These are phyloP conservation scores for Scorias spongiosa DNA, from an alignment of 2,329 filamentous ascomycete genomes.

Conservation along the genomic window DNA sequence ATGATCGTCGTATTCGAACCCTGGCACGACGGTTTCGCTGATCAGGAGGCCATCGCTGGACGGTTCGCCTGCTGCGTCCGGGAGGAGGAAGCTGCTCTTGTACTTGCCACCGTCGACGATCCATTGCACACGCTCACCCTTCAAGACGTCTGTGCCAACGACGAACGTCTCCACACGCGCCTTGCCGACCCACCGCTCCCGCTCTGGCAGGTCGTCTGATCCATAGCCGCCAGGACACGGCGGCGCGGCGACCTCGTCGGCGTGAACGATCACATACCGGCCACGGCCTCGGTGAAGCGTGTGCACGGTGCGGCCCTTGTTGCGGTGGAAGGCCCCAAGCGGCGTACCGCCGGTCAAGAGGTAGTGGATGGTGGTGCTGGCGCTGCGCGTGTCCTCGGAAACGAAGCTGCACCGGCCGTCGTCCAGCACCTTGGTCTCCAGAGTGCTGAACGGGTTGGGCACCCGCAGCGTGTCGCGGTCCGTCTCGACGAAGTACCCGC, in stretches of 20 bases:
- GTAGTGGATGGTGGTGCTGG: slow-evolving; percentile 50
- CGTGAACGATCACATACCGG: slow-evolving; percentile 49
- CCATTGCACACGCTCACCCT: slow-evolving; percentile 51
- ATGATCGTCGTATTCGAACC: slow-evolving; percentile 52
- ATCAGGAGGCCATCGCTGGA: slow-evolving; percentile 43
- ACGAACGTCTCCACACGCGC: slow-evolving; percentile 47
- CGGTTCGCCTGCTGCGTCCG: slow-evolving; percentile 22
- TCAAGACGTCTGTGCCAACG: slow-evolving; percentile 42
- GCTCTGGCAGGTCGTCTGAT: slow-evolving; percentile 39
- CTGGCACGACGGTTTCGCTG: slow-evolving; percentile 52
- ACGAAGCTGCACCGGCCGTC: slow-evolving; percentile 19
- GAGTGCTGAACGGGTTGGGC: slow-evolving; percentile 37
- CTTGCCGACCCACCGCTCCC: slow-evolving; percentile 22
- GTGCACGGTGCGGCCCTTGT: slow-evolving; percentile 43
- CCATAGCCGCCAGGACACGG: slow-evolving; percentile 16
- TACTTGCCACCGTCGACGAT: slow-evolving; percentile 53
- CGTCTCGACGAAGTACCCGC: slow-evolving; percentile 49
- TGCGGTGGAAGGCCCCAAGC: slow-evolving; percentile 48
- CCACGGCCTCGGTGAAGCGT: slow-evolving; percentile 49
- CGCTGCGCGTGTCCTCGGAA: slow-evolving; percentile 27
- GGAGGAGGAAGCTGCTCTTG: slow-evolving; percentile 47
- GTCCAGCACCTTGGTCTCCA: slow-evolving; percentile 14
- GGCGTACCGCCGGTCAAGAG: slow-evolving; percentile 41
- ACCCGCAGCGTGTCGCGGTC: slow-evolving; percentile 38
- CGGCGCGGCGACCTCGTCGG: slow-evolving; percentile 26